phyloP scores from a whole-genome alignment of 2,329 filamentous ascomycete genomes.

The Botrytis medusae region DNA sequence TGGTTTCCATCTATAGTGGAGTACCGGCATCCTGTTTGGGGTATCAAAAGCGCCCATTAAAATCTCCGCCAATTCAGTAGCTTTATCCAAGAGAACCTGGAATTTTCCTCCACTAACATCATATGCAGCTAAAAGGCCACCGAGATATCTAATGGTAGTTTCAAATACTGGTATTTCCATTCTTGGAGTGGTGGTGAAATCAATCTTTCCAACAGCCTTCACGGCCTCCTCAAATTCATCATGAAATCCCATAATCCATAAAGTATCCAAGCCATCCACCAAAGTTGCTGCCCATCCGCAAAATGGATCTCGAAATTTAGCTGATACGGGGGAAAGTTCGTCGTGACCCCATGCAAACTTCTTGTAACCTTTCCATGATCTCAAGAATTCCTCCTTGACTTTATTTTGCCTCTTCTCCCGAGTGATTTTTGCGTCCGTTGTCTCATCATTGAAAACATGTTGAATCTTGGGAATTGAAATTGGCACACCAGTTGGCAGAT shows the following conservation, averaged over 20 bases:
- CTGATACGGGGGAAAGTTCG: constrained; percentile 74
- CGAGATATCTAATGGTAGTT: constrained; percentile 87
- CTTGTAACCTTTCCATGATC: constrained; percentile 81
- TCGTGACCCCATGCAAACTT: constrained; percentile 81
- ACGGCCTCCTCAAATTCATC: constrained; percentile 80
- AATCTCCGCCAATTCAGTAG: constrained; percentile 70
- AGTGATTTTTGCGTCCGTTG: constrained; percentile 56
- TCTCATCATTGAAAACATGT: constrained; percentile 67
- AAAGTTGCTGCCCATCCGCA: constrained; percentile 89
- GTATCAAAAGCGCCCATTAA: constrained; percentile 77
- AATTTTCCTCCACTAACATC: constrained; percentile 76
- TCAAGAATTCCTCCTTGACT: constrained; percentile 73
- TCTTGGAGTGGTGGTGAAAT: constrained; percentile 73
- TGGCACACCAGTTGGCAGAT: constrained; percentile 70
- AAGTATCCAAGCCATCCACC: constrained; percentile 77
- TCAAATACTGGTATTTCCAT: constrained; percentile 85
- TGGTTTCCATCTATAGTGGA: constrained; percentile 78
- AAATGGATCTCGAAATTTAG: constrained; percentile 73
- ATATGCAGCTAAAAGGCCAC: constrained; percentile 81
- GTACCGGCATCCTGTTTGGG: constrained; percentile 86
- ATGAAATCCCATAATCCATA: constrained; percentile 82
- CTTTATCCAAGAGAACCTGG: constrained; percentile 65
- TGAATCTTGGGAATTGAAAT: constrained; percentile 76
- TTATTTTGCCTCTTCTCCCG: constrained; percentile 62
- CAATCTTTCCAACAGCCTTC: constrained; percentile 67